A percentile compares a stretch with the other conserved stretches of the same genome.
Conservation (phyloP, 2,329 filamentous ascomycete genomes). For the Cadophora luteo-olivacea region DNA sequence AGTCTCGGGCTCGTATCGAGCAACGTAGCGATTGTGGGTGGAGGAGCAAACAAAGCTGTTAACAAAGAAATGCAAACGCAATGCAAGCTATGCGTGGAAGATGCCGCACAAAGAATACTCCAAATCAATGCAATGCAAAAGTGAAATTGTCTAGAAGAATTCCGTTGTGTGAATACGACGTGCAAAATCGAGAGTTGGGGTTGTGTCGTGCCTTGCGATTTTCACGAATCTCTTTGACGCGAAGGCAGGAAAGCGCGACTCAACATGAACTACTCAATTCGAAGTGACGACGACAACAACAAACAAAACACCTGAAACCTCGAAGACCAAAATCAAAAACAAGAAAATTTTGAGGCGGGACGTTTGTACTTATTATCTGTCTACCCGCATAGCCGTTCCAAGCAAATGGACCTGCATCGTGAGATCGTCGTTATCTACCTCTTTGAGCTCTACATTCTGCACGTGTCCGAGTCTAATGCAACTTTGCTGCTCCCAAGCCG, state of each 20-base stretch:
- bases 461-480: constrained; percentile 7
- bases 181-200: not conserved
- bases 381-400: not conserved
- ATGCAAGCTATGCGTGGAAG: not conserved
- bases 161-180: not conserved
- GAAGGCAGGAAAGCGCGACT: not conserved
- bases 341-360: not conserved
- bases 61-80: not conserved
- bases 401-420: constrained; percentile 6
- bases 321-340: not conserved
- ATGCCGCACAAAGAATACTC: constrained; percentile 13
- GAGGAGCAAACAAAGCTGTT: not conserved
- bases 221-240: not conserved
- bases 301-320: not conserved
- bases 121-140: constrained; percentile 16
- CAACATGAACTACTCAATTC: not conserved
- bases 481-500: not conserved
- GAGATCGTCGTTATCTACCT: not conserved
- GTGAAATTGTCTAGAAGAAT: not conserved
- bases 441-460: not conserved
- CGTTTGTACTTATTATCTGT: not conserved
- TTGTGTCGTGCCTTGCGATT: not conserved
- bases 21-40: not conserved
- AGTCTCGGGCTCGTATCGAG: not conserved
- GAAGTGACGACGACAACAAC: not conserved